Evolutionary conservation across 202 grass and related monocot genomes (phyloP).

Genomic region (Schoenoplectus tabernaemontani): DNA sequence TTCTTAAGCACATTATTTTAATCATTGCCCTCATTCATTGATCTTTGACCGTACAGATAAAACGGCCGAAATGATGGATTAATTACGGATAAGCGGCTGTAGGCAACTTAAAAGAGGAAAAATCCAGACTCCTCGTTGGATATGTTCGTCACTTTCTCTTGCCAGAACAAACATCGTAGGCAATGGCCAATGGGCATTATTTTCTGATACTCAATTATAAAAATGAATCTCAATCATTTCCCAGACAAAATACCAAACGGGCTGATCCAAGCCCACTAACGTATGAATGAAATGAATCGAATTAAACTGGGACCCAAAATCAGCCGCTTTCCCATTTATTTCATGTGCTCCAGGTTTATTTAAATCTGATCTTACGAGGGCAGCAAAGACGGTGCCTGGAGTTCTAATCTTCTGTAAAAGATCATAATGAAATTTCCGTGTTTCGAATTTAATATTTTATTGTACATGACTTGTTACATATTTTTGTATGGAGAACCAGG

Average conservation of each 20-base stretch:
- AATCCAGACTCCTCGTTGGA: conserved; percentile 5
- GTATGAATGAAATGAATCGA: neutral
- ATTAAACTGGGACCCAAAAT: neutral
- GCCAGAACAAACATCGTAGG: conserved; percentile 6
- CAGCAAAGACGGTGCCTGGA: neutral
- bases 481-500: neutral
- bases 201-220: conserved; percentile 4
- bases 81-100: neutral
- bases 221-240: conserved; percentile 2
- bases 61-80: neutral
- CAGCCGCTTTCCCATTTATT: neutral
- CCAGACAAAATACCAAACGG: neutral
- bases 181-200: neutral
- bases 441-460: neutral
- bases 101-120: neutral
- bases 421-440: neutral
- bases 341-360: neutral
- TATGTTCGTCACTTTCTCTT: conserved; percentile 4
- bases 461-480: neutral
- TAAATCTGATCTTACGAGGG: neutral
- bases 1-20: neutral
- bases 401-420: neutral
- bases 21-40: neutral
- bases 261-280: neutral
- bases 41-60: neutral